These are phyloP conservation scores for Aureobasidium sp. DNA, from an alignment of 2,329 filamentous ascomycete species.

Conservation along the genomic window DNA sequence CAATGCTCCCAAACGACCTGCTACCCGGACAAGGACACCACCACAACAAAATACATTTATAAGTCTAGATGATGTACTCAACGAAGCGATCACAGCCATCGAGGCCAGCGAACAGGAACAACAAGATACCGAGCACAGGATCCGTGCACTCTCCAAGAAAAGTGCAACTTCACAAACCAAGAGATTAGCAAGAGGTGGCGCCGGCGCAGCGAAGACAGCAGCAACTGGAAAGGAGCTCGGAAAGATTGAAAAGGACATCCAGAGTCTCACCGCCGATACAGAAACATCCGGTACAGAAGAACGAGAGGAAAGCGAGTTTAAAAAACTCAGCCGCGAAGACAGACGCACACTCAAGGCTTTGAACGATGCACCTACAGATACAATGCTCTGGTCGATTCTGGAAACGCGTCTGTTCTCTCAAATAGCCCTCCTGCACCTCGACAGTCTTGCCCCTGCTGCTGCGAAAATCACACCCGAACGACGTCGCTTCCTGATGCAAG, in stretches of 20 bases:
- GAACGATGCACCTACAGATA: slow-evolving; percentile 48
- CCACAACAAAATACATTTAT: background rate
- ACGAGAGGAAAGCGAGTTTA: background rate
- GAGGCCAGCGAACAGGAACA: background rate
- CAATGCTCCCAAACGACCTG: background rate
- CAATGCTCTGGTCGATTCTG: slow-evolving; percentile 58
- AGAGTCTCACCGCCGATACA: background rate
- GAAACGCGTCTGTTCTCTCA: slow-evolving; percentile 53
- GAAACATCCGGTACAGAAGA: background rate
- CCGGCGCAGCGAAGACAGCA: background rate
- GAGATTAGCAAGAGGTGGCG: background rate
- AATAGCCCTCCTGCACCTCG: slow-evolving; percentile 13
- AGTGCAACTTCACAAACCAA: background rate
- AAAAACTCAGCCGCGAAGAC: background rate
- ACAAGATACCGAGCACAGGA: background rate
- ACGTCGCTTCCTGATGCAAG: slow-evolving; percentile 45
- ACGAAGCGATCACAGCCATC: background rate
- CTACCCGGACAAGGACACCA: background rate
- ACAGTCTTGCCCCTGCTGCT: background rate
- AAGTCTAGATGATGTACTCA: slow-evolving; percentile 7
- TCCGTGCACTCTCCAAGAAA: background rate
- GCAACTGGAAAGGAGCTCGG: background rate
- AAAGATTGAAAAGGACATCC: background rate
- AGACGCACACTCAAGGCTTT: slow-evolving; percentile 28
- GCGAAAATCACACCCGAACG: background rate